These are phyloP conservation scores for Smittium culicis DNA, from an alignment of 371 early-diverging fungal species.

Conservation along the genomic window DNA sequence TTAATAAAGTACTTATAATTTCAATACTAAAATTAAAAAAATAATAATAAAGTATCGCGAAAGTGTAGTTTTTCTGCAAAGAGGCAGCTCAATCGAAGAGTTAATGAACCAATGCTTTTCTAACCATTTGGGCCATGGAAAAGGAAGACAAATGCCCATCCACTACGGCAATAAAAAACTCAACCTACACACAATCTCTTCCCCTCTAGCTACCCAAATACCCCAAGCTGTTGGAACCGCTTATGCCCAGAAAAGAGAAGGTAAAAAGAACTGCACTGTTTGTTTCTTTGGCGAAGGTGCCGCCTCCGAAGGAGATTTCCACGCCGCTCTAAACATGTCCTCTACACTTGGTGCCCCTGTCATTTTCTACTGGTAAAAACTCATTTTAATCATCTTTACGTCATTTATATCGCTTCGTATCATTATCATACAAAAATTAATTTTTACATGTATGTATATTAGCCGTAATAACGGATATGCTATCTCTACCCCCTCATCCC, in stretches of 20 bases:
- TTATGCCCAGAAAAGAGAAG: conserved; percentile 78
- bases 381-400: no score
- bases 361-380: conserved; percentile 71
- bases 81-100: conserved; percentile 83
- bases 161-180: conserved; percentile 79
- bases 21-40: background rate
- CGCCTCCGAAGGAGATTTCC: conserved; percentile 95
- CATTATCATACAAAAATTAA: background rate
- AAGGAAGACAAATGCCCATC: conserved; percentile 97
- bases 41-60: conserved; percentile 67
- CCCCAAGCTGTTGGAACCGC: conserved; percentile 98
- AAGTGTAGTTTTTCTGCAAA: conserved; percentile 78
- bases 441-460: background rate
- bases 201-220: conserved; percentile 90
- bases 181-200: conserved; percentile 93
- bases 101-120: conserved; percentile 94
- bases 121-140: conserved; percentile 75
- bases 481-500: conserved; percentile 86
- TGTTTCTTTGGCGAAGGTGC: conserved; percentile 98
- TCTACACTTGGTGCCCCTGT: conserved; percentile 81
- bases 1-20: background rate
- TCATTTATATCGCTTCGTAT: no score
- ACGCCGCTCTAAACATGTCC: conserved; percentile 93
- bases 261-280: conserved; percentile 58
- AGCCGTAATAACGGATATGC: conserved; percentile 97